Evolutionary conservation across 805 yeast genomes (phyloP).

Genomic region (Ogataea saltuana): DNA sequence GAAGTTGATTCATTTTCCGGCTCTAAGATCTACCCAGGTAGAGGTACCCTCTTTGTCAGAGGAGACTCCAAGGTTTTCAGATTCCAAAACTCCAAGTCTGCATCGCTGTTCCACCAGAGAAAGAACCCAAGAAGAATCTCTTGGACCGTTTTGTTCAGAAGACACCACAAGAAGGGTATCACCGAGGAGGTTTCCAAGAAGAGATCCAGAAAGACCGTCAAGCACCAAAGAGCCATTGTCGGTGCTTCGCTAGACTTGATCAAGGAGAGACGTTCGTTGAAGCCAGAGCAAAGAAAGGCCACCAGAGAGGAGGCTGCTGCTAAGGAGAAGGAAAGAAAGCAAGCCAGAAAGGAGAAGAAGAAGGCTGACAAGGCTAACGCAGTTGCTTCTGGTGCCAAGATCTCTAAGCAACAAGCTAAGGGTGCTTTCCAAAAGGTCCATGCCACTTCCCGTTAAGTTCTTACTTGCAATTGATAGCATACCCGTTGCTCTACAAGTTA

Average conservation of each 20-base stretch:
- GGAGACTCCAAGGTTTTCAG: slow-evolving; percentile 99
- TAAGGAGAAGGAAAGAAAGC: slow-evolving; percentile 84
- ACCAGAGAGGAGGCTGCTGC: slow-evolving; percentile 88
- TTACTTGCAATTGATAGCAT: slow-evolving; percentile 4
- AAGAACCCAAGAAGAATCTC: slow-evolving; percentile 99
- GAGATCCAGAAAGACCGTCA: slow-evolving; percentile 96
- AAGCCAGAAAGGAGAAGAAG: slow-evolving; percentile 91
- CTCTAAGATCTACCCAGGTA: slow-evolving; percentile 99
- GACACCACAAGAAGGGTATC: slow-evolving; percentile 99
- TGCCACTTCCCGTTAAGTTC: slow-evolving; percentile 89
- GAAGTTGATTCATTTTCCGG: slow-evolving; percentile 99
- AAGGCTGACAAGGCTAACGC: slow-evolving; percentile 87
- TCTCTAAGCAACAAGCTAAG: slow-evolving; percentile 95
- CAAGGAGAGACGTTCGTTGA: slow-evolving; percentile 94
- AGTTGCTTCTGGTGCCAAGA: slow-evolving; percentile 74
- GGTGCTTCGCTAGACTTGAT: slow-evolving; percentile 99
- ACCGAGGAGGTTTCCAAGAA: slow-evolving; percentile 97
- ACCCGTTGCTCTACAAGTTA: slow-evolving; percentile 7
- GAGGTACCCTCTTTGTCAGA: slow-evolving; percentile 98
- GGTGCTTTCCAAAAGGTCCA: slow-evolving; percentile 98
- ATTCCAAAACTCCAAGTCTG: slow-evolving; percentile 96
- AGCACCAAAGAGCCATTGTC: slow-evolving; percentile 98
- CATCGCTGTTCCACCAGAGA: slow-evolving; percentile 98
- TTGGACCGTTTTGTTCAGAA: slow-evolving; percentile 99
- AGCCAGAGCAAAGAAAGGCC: slow-evolving; percentile 98